These are phyloP conservation scores for Aspergillus quadricinctus DNA, from an alignment of 2,329 filamentous ascomycete genomes.

Conservation along the genomic window DNA sequence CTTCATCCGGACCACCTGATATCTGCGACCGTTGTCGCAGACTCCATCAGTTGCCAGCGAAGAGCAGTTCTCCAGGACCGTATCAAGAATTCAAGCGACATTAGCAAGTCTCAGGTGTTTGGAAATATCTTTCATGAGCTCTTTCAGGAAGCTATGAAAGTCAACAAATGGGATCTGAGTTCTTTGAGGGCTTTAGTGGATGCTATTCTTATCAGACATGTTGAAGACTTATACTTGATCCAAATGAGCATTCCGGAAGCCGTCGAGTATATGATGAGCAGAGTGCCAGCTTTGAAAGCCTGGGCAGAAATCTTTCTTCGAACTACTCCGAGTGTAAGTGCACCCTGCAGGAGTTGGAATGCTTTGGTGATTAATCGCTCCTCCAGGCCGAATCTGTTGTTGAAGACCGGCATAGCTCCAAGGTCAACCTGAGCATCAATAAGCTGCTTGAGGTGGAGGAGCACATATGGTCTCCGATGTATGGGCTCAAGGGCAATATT, in stretches of 20 bases:
- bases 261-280: conserved; percentile 73
- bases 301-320: conserved; percentile 84
- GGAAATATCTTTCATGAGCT: conserved; percentile 92
- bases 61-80: conserved; percentile 91
- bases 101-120: conserved; percentile 78
- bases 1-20: conserved; percentile 93
- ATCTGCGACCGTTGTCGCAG: conserved; percentile 91
- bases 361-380: conserved; percentile 24
- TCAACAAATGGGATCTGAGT: conserved; percentile 70
- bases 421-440: conserved; percentile 76
- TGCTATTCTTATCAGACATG: conserved; percentile 65
- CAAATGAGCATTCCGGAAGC: conserved; percentile 69
- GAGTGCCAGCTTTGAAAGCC: conserved; percentile 72
- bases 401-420: conserved; percentile 72
- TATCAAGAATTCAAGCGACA: conserved; percentile 81
- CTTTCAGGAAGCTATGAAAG: conserved; percentile 83
- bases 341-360: background rate
- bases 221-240: conserved; percentile 87
- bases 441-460: conserved; percentile 96
- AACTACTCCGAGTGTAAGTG: conserved; percentile 60
- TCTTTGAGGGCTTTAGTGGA: conserved; percentile 67
- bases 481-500: conserved; percentile 94
- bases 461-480: conserved; percentile 97
- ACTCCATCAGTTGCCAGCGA: conserved; percentile 87
- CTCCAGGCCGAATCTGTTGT: conserved; percentile 63